Evolutionary conservation across 2,329 filamentous ascomycete genomes (phyloP).

Genomic region (Fusarium sp.): DNA sequence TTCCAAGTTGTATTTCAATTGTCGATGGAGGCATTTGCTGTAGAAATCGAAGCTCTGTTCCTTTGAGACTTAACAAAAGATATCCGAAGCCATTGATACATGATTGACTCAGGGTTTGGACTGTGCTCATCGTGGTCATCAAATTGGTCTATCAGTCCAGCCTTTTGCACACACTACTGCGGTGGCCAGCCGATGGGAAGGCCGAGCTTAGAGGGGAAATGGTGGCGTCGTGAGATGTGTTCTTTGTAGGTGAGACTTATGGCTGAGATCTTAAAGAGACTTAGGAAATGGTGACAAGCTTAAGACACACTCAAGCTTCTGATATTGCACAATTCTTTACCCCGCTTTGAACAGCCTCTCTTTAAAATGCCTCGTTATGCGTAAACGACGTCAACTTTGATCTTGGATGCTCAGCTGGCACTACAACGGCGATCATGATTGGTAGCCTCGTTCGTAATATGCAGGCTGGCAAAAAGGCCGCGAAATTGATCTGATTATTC

Average conservation of each 20-base stretch:
- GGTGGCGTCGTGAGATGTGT: background rate
- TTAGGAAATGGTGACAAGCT: background rate
- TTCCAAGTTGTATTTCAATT: background rate
- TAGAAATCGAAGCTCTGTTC: accelerated
- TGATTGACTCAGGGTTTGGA: background rate
- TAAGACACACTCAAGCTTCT: background rate
- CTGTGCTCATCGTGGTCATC: background rate
- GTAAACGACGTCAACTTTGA: background rate
- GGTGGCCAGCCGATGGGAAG: accelerated
- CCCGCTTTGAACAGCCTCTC: background rate
- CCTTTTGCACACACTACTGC: background rate
- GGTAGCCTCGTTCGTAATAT: background rate
- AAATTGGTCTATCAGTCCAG: background rate
- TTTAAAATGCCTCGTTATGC: background rate
- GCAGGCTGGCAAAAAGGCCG: background rate
- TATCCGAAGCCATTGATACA: background rate
- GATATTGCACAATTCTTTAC: accelerated
- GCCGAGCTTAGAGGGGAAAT: background rate
- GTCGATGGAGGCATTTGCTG: background rate
- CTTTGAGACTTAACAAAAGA: background rate
- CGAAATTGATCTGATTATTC: background rate
- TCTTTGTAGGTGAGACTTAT: background rate
- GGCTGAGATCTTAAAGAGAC: background rate
- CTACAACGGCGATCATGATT: background rate
- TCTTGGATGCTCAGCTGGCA: background rate